Conservation (phyloP, 371 early-diverging fungal genomes). For the Syncephalastrum sp. region DNA sequence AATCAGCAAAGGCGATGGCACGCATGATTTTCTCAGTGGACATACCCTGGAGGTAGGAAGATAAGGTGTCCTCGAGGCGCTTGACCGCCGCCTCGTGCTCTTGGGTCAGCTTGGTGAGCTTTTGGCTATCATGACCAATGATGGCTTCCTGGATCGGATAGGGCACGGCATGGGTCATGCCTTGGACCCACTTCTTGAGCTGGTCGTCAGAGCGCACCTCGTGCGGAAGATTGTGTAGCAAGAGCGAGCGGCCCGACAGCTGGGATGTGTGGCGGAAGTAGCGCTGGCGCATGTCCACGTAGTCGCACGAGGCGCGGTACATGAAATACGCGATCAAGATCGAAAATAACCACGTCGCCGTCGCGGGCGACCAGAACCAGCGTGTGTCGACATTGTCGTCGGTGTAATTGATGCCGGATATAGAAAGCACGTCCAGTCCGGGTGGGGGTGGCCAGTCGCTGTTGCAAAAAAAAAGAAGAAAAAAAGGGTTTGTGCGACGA, state of each 20-base stretch:
- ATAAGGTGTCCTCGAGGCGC: conserved; percentile 66
- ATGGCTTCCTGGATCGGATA: conserved; percentile 59
- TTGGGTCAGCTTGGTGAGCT: conserved; percentile 65
- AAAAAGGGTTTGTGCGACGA: conserved; percentile 2
- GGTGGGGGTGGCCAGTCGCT: conserved; percentile 34
- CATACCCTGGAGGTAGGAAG: conserved; percentile 59
- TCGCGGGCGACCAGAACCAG: conserved; percentile 70
- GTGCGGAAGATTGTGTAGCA: conserved; percentile 69
- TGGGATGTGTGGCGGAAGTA: conserved; percentile 60
- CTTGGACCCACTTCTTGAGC: conserved; percentile 54
- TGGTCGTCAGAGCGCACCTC: conserved; percentile 54
- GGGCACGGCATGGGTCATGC: conserved; percentile 28
- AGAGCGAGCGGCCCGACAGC: conserved; percentile 60
- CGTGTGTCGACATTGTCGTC: conserved; percentile 17
- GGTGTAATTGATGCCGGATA: conserved; percentile 27
- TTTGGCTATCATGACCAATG: conserved; percentile 71
- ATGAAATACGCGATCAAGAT: conserved; percentile 51
- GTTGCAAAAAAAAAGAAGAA: conserved; percentile 19
- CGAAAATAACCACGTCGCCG: conserved; percentile 62
- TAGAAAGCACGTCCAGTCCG: conserved; percentile 26
- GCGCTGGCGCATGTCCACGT: conserved; percentile 55
- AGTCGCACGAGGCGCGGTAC: conserved; percentile 59
- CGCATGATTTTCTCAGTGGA: conserved; percentile 12
- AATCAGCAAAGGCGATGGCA: background rate
- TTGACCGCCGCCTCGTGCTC: conserved; percentile 69